Base-by-base conservation (phyloP, 805 yeast species). In the Ogataea philodendri region DNA sequence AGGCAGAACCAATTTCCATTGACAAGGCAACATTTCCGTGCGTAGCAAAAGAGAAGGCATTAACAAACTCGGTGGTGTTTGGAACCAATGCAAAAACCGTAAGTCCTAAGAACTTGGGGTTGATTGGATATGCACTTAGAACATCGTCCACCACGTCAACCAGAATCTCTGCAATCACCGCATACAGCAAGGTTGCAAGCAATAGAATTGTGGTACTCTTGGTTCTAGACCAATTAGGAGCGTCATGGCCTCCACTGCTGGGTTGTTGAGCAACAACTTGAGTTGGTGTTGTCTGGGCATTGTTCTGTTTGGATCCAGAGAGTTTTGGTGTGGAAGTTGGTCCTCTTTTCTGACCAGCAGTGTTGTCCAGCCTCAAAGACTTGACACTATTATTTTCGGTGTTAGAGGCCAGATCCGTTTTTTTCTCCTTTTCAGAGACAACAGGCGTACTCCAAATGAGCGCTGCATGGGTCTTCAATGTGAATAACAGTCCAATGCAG, bases 1-100 rank as follows among this genome's bases (percentile, higher is more conserved):
- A 93, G 0, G 98, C 98, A 44, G 95, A 81, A 42, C 98, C 98
- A 60, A 93, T 93, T 57, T 93, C 98, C 95, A 93, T 85, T 3
- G 96, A 85, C 29, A 93, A 67, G 1, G 98, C 96, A 36, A 93
- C 96, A 49, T 93, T 93, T 1, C 98, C 98, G 49, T 90, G 79
- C 49, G 87, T 78, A 0, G 98, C 98, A 66, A 93, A 93, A 16
- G 96, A 88, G 39, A 93, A 89, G 51, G 97, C 98, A 62, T 93
- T 93, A 40, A 93, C 72, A 52, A 93, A 93, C 63, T 93, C 98
- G 0, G 98, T 93, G 5, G 97, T 87, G 55, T 89, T 93, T 9
- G 98, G 98, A 17, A 93, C 96, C 27, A 93, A 66, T 0, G 98
- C 97, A 65, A 93, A 93, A 2, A 93, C 84, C 0, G 97, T 90